Percentiles rank a stretch among this genome's conserved stretches.
Evolutionary conservation across 306 rosid species (phyloP).

Genomic region (Psophocarpus tetragonolobus): DNA sequence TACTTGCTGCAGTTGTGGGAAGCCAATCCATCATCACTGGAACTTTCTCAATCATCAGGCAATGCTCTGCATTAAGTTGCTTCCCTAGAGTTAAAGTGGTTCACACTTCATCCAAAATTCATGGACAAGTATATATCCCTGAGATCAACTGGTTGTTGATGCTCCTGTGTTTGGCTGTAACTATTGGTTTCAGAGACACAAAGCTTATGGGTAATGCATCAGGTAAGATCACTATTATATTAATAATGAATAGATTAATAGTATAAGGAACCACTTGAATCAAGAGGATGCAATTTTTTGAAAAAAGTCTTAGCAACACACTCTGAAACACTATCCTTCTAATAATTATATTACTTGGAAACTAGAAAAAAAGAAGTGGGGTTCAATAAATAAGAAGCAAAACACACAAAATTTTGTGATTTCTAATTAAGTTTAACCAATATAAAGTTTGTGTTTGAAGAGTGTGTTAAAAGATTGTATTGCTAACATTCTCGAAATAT

Average conservation of each 20-base stretch:
- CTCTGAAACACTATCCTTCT: no score
- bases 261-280: neutral
- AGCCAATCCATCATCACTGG: conserved; percentile 98
- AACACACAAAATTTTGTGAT: neutral
- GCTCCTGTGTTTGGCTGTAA: conserved; percentile 82
- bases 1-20: conserved; percentile 93
- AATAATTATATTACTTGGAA: neutral
- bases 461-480: neutral
- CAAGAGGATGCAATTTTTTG: neutral
- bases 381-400: neutral
- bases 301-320: neutral
- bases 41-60: conserved; percentile 91
- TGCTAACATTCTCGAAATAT: neutral
- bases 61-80: conserved; percentile 86
- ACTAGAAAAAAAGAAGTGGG: neutral
- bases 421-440: neutral
- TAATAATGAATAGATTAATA: neutral
- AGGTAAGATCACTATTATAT: conserved; percentile 53
- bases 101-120: conserved; percentile 90
- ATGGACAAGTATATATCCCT: conserved; percentile 96
- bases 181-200: conserved; percentile 89
- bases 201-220: conserved; percentile 87
- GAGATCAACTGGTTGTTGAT: conserved; percentile 94
- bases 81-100: conserved; percentile 91
- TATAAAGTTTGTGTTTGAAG: no score